These are phyloP conservation scores for Botryosphaeria dothidea DNA, from an alignment of 2,329 filamentous ascomycete genomes.

Conservation along the genomic window DNA sequence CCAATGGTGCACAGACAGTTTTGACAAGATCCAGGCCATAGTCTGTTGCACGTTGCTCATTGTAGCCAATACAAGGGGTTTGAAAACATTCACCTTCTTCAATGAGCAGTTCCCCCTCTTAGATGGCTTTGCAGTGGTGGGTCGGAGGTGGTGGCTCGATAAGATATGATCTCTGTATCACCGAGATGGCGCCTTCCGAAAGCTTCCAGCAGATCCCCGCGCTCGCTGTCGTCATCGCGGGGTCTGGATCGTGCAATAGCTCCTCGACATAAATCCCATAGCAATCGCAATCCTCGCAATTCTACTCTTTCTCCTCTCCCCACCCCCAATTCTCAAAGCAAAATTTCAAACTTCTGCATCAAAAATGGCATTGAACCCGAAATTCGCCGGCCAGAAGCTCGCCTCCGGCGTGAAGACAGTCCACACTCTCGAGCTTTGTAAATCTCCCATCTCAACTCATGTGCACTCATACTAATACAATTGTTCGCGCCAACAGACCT, in stretches of 20 bases:
- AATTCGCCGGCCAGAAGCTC: conserved; percentile 74
- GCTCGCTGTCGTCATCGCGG: conserved; percentile 15
- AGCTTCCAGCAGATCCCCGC: background rate
- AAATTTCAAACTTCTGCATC: background rate
- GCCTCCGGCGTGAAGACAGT: conserved; percentile 45
- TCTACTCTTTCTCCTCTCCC: background rate
- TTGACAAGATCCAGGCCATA: no score
- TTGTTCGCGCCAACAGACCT: conserved; percentile 55
- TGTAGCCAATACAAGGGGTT: no score
- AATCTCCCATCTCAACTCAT: conserved; percentile 13
- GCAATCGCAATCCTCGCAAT: background rate
- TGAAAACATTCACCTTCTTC: no score
- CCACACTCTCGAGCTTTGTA: conserved; percentile 58
- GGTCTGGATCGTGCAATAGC: conserved; percentile 1
- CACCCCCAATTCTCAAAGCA: no score
- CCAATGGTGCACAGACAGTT: no score
- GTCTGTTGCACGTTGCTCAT: no score
- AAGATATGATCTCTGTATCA: background rate
- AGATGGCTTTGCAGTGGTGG: no score
- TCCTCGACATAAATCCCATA: background rate
- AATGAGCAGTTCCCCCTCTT: no score
- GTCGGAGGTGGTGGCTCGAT: no score
- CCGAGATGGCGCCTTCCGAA: background rate
- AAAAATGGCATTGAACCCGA: conserved; percentile 73
- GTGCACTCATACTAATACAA: background rate